A percentile compares a stretch with the other conserved stretches of the same genome.
Evolutionary conservation across 2,329 filamentous ascomycete species (phyloP).

Genomic region (Purpureocillium lavendulum): DNA sequence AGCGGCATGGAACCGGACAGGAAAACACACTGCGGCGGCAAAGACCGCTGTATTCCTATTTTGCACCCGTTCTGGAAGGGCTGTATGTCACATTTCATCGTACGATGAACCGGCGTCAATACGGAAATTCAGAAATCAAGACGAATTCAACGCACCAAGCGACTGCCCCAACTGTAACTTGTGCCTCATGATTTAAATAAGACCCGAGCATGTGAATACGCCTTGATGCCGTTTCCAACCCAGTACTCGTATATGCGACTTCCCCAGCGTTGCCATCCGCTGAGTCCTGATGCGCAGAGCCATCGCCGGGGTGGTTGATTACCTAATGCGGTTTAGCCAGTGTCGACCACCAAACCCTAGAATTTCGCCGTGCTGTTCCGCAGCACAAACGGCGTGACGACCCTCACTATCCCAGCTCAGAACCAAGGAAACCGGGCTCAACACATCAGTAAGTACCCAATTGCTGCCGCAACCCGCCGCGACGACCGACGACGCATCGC

Average conservation of each 20-base stretch:
- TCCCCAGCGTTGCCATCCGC: neutral
- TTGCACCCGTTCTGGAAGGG: constrained; percentile 46
- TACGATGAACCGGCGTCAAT: constrained; percentile 57
- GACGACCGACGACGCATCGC: neutral
- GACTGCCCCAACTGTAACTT: constrained; percentile 3
- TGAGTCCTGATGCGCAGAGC: neutral
- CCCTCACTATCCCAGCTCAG: constrained; percentile 20
- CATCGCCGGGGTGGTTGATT: constrained; percentile 18
- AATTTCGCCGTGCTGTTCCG: constrained; percentile 30
- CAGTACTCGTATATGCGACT: too few relatives aligned
- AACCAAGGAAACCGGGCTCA: constrained; percentile 24
- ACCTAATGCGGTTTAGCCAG: constrained; percentile 31
- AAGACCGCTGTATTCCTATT: constrained; percentile 52
- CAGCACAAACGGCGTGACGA: constrained; percentile 29
- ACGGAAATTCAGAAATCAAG: constrained; percentile 47
- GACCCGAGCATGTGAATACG: too few relatives aligned
- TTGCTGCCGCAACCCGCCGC: constrained; percentile 6
- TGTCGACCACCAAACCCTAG: constrained; percentile 35
- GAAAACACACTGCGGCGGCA: constrained; percentile 27
- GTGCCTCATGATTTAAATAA: too few relatives aligned
- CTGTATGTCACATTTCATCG: constrained; percentile 56
- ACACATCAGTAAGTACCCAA: constrained; percentile 25
- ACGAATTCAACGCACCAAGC: constrained; percentile 29
- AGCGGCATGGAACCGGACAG: constrained; percentile 25
- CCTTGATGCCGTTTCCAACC: too few relatives aligned